Evolutionary conservation across 805 yeast genomes (phyloP).

Genomic region (Candida methanosorbosa): DNA sequence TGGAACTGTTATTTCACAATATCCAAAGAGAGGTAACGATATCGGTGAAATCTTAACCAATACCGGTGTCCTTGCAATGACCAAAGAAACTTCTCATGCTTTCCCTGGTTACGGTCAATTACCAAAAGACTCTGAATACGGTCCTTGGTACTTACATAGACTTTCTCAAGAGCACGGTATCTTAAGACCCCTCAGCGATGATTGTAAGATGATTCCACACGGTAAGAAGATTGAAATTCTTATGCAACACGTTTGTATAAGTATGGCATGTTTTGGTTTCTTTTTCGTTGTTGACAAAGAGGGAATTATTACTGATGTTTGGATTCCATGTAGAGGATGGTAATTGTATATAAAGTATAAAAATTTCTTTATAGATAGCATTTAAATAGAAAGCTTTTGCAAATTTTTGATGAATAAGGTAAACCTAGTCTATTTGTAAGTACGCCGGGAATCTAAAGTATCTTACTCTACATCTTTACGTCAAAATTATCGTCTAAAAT

Average conservation of each 20-base stretch:
- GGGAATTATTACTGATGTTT: slow-evolving; percentile 46
- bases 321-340: slow-evolving; percentile 57
- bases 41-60: slow-evolving; percentile 61
- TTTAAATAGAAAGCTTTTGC: not conserved
- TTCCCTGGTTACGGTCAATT: slow-evolving; percentile 51
- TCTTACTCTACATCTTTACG: not conserved
- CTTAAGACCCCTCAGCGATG: slow-evolving; percentile 33
- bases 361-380: not conserved
- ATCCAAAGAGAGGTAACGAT: slow-evolving; percentile 38
- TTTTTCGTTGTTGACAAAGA: slow-evolving; percentile 44
- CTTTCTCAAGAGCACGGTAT: slow-evolving; percentile 79
- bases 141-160: slow-evolving; percentile 57
- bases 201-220: slow-evolving; percentile 33
- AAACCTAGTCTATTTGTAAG: not conserved
- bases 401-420: too few relatives aligned
- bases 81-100: slow-evolving; percentile 51
- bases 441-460: not conserved
- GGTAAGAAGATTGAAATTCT: slow-evolving; percentile 48
- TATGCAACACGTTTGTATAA: slow-evolving; percentile 71
- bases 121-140: slow-evolving; percentile 28
- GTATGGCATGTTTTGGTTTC: slow-evolving; percentile 53
- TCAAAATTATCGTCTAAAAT: not conserved
- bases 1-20: slow-evolving; percentile 51
- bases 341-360: too few relatives aligned
- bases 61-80: slow-evolving; percentile 65